Percentiles rank a stretch among this genome's conserved stretches.
phyloP scores from a whole-genome alignment of 2,329 filamentous ascomycete species.

The Pseudogymnoascus sp. region DNA sequence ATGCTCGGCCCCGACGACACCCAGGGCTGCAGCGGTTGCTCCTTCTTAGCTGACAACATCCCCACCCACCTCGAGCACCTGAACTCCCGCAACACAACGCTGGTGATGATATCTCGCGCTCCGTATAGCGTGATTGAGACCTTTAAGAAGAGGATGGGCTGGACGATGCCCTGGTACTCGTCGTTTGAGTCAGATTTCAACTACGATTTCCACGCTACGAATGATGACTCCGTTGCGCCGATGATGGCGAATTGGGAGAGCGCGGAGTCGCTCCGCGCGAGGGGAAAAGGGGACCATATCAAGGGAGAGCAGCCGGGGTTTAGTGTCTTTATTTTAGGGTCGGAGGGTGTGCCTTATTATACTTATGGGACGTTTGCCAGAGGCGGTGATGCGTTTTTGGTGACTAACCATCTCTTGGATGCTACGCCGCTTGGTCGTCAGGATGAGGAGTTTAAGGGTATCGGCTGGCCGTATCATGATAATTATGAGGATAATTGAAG shows the following conservation, averaged over 20 bases:
- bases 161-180: slow-evolving; percentile 37
- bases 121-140: slow-evolving; percentile 31
- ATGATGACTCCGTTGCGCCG: slow-evolving; percentile 25
- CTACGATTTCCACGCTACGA: slow-evolving; percentile 33
- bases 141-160: slow-evolving; percentile 33
- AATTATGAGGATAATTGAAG: slow-evolving; percentile 12
- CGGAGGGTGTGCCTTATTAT: slow-evolving; percentile 30
- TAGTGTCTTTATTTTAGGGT: slow-evolving; percentile 31
- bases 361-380: slow-evolving; percentile 32
- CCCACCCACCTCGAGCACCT: slow-evolving; percentile 32
- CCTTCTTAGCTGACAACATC: slow-evolving; percentile 33
- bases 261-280: neutral
- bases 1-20: slow-evolving; percentile 35
- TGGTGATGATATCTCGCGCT: slow-evolving; percentile 35
- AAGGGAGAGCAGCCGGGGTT: slow-evolving; percentile 32
- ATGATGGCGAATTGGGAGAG: slow-evolving; percentile 24
- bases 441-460: slow-evolving; percentile 15
- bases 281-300: slow-evolving; percentile 20
- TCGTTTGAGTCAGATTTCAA: slow-evolving; percentile 33
- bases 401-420: slow-evolving; percentile 29
- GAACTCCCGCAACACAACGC: slow-evolving; percentile 31
- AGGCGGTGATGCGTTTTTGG: slow-evolving; percentile 28
- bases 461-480: slow-evolving; percentile 18
- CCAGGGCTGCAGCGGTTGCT: slow-evolving; percentile 34
- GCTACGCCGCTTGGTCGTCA: slow-evolving; percentile 32